Conservation (phyloP, 805 yeast genomes). For the Candida awuae region DNA sequence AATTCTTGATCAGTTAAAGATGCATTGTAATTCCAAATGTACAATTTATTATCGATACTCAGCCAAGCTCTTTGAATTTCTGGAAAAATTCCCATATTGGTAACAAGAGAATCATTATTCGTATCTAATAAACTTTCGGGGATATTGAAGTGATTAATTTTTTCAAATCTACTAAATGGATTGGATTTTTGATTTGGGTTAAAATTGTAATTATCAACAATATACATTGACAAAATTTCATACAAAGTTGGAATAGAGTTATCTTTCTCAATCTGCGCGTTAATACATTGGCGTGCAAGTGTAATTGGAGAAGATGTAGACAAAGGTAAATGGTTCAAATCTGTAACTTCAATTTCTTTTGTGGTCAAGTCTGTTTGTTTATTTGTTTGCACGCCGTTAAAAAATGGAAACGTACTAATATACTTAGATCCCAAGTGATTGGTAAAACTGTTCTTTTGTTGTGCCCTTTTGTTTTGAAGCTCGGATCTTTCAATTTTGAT, state of each 20-base stretch:
- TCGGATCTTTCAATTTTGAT: constrained; percentile 19
- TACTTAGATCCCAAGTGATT: constrained; percentile 2
- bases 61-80: constrained; percentile 83
- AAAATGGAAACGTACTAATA: constrained; percentile 7
- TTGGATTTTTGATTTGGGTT: constrained; percentile 37
- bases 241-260: constrained; percentile 49
- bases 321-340: constrained; percentile 39
- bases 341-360: constrained; percentile 3
- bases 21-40: constrained; percentile 67
- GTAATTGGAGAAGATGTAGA: constrained; percentile 45
- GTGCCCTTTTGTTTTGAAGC: constrained; percentile 24
- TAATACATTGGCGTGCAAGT: constrained; percentile 57
- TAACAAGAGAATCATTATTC: constrained; percentile 31
- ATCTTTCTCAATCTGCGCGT: constrained; percentile 49
- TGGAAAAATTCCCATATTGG: constrained; percentile 77
- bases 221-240: constrained; percentile 50
- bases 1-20: constrained; percentile 47
- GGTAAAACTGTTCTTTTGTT: constrained; percentile 11
- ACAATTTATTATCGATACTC: constrained; percentile 68
- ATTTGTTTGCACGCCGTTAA: constrained; percentile 1
- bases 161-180: constrained; percentile 68
- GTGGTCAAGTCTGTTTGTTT: constrained; percentile 18
- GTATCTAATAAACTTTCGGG: constrained; percentile 54
- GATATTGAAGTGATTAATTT: constrained; percentile 55
- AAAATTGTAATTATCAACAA: constrained; percentile 60